A percentile compares a stretch with the other conserved stretches of the same genome.
Evolutionary conservation across 2,329 filamentous ascomycete species (phyloP).

Genomic region (Trichophyton rubrum): DNA sequence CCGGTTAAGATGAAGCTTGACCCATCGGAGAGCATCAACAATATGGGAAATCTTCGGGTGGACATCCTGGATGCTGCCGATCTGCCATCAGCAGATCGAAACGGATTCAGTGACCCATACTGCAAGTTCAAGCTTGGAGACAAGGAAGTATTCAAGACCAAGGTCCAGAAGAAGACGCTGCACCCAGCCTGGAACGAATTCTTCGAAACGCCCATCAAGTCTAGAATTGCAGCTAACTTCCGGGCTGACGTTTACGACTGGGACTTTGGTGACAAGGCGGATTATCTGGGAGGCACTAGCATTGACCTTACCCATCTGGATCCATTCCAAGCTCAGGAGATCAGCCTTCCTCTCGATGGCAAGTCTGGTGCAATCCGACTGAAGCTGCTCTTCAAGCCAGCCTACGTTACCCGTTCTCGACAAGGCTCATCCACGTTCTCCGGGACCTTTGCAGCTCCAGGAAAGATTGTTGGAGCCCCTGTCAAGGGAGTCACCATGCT

Average conservation of each 20-base stretch:
- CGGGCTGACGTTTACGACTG: slow-evolving; percentile 79
- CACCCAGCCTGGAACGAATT: slow-evolving; percentile 92
- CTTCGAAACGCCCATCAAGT: slow-evolving; percentile 74
- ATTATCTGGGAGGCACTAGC: slow-evolving; percentile 65
- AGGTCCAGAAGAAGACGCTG: slow-evolving; percentile 91
- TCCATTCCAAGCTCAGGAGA: slow-evolving; percentile 69
- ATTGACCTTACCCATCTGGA: slow-evolving; percentile 72
- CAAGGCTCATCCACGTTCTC: slow-evolving; percentile 90
- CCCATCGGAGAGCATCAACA: slow-evolving; percentile 94
- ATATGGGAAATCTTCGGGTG: slow-evolving; percentile 91
- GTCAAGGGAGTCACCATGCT: slow-evolving; percentile 79
- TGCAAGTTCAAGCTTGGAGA: slow-evolving; percentile 88
- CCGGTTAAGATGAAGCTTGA: slow-evolving; percentile 90
- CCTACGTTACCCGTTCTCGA: slow-evolving; percentile 73
- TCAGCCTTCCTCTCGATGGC: slow-evolving; percentile 65
- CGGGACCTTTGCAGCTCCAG: slow-evolving; percentile 74
- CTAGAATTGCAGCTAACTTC: slow-evolving; percentile 74
- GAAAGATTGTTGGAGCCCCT: slow-evolving; percentile 87
- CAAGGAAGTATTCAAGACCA: slow-evolving; percentile 86
- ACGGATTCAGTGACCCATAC: slow-evolving; percentile 94
- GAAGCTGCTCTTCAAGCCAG: slow-evolving; percentile 80
- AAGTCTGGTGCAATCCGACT: slow-evolving; percentile 76
- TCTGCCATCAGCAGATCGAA: slow-evolving; percentile 86
- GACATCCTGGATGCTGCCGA: slow-evolving; percentile 77
- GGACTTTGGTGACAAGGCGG: slow-evolving; percentile 91